Percentiles rank a stretch among this genome's conserved stretches.
phyloP scores from a whole-genome alignment of 2,329 filamentous ascomycete genomes.

The Calonectria multiphialidica region DNA sequence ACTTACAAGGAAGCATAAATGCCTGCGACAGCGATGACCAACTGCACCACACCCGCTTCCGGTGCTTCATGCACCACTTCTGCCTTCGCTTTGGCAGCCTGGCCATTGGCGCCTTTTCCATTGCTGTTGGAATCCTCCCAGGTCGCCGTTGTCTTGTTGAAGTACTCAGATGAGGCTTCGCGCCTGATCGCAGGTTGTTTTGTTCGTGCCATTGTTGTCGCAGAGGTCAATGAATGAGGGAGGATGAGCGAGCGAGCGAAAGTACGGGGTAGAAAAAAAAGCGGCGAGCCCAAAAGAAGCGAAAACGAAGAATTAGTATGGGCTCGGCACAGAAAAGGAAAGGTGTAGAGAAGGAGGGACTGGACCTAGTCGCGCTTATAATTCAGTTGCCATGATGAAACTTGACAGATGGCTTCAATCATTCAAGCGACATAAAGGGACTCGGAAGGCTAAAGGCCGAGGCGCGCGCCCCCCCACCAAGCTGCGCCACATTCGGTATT shows the following conservation, averaged over 20 bases:
- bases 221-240: background rate
- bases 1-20: constrained; percentile 97
- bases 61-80: constrained; percentile 49
- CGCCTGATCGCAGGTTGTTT: constrained; percentile 78
- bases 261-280: constrained; percentile 5
- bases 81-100: constrained; percentile 38
- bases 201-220: constrained; percentile 72
- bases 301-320: constrained; percentile 10
- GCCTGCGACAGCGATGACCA: constrained; percentile 89
- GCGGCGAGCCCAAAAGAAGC: background rate
- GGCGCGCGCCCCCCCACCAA: background rate
- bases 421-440: background rate
- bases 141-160: constrained; percentile 60
- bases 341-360: constrained; percentile 24
- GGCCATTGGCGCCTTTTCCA: constrained; percentile 42
- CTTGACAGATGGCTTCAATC: constrained; percentile 45
- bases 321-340: constrained; percentile 26
- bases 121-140: constrained; percentile 50
- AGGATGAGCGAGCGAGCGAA: background rate
- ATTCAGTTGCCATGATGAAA: constrained; percentile 42
- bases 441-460: constrained; percentile 7
- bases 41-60: constrained; percentile 77
- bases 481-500: constrained; percentile 16
- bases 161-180: constrained; percentile 75
- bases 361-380: constrained; percentile 15